Conservation (phyloP, 176 grass and related monocot genomes). For the Areca catechu region DNA sequence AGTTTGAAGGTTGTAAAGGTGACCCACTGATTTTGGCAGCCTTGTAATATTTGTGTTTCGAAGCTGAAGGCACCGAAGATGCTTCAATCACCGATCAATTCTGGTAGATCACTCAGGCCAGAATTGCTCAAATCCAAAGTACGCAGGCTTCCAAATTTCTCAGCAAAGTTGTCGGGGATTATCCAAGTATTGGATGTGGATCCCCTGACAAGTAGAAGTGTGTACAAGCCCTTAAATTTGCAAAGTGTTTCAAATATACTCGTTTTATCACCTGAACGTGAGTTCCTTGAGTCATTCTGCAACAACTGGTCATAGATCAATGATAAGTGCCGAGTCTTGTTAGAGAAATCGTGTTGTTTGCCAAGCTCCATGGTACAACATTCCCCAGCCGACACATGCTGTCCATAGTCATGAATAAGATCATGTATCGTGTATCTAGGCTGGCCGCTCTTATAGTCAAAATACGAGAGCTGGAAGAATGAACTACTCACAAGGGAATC, state of each 20-base stretch:
- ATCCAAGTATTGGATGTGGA: not conserved
- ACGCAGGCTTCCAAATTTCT: slow-evolving; percentile 21
- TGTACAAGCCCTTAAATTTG: slow-evolving; percentile 5
- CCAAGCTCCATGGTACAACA: slow-evolving; percentile 15
- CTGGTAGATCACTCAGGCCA: slow-evolving; percentile 15
- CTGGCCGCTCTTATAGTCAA: not conserved
- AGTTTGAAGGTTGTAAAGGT: slow-evolving; percentile 39
- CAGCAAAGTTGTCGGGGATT: slow-evolving; percentile 10
- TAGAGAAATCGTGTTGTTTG: not conserved
- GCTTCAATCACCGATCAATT: slow-evolving; percentile 31
- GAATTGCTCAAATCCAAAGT: slow-evolving; percentile 34
- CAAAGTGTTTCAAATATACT: slow-evolving; percentile 7
- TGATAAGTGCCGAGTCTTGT: slow-evolving; percentile 20
- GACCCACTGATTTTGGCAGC: slow-evolving; percentile 6
- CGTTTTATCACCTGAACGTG: not conserved
- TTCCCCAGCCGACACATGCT: slow-evolving; percentile 5
- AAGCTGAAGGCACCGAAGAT: slow-evolving; percentile 46
- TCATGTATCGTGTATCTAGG: slow-evolving; percentile 20
- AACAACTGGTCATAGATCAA: not conserved
- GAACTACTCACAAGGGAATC: slow-evolving; percentile 17
- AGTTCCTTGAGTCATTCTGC: too few relatives aligned
- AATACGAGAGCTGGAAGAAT: slow-evolving; percentile 7
- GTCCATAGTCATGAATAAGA: slow-evolving; percentile 7
- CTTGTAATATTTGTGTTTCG: slow-evolving; percentile 24
- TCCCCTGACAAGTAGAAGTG: slow-evolving; percentile 27